Percentiles rank a stretch among this genome's conserved stretches.
Conservation (phyloP, 2,329 filamentous ascomycete genomes). For the Orbilia brochopaga region DNA sequence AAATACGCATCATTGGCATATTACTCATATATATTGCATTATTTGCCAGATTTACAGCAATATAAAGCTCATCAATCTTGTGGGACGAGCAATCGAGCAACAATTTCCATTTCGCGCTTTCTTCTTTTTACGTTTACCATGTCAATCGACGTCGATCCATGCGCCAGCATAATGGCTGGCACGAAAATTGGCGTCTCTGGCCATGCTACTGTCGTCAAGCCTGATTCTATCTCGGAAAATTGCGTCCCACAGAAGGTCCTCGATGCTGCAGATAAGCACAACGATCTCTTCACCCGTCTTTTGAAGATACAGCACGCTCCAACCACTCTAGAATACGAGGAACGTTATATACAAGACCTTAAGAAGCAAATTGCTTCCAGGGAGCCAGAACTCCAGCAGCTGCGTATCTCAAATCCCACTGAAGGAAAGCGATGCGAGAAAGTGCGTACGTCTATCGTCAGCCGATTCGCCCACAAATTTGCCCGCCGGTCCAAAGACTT, state of each 20-base stretch:
- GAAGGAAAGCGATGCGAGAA: too few species aligned
- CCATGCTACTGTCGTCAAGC: neutral
- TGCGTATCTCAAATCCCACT: slow-evolving; percentile 59
- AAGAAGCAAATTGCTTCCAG: slow-evolving; percentile 58
- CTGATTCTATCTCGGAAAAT: too few species aligned
- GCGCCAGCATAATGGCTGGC: neutral
- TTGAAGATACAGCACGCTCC: slow-evolving; percentile 62
- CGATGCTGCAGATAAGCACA: slow-evolving; percentile 59
- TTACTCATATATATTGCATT: too few species aligned
- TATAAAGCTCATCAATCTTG: too few species aligned
- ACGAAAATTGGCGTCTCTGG: neutral
- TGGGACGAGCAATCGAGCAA: too few species aligned
- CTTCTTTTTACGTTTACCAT: too few species aligned
- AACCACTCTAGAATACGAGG: slow-evolving; percentile 61
- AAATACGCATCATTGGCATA: too few species aligned
- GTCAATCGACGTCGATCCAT: too few species aligned
- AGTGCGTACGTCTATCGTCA: slow-evolving; percentile 63
- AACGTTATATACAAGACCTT: slow-evolving; percentile 61
- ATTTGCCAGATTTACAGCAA: too few species aligned
- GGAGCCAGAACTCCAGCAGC: slow-evolving; percentile 58
- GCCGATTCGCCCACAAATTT: slow-evolving; percentile 63
- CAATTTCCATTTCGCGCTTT: too few species aligned
- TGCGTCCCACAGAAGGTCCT: slow-evolving; percentile 57
- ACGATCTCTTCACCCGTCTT: slow-evolving; percentile 61
- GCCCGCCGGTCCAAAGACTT: slow-evolving; percentile 63